These are phyloP conservation scores for Alternaria burnsii DNA, from an alignment of 2,329 filamentous ascomycete species.

Conservation along the genomic window DNA sequence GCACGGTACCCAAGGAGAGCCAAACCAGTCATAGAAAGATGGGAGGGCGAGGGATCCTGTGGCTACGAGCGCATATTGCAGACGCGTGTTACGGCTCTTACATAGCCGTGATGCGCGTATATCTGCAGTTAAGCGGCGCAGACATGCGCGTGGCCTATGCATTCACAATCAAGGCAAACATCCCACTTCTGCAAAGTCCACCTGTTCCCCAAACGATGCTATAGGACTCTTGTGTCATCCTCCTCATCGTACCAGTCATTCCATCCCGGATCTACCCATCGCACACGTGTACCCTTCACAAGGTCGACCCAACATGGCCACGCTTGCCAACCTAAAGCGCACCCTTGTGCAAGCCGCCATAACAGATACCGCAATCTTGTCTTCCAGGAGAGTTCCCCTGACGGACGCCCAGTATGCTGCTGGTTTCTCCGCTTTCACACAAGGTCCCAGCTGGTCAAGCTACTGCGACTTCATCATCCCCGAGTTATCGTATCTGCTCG, in stretches of 20 bases:
- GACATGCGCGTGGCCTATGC: not conserved
- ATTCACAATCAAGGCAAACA: not conserved
- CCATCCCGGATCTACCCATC: not conserved
- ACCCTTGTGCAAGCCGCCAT: not conserved
- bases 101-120: not conserved
- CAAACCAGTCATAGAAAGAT: not conserved
- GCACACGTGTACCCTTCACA: not conserved
- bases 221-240: not conserved
- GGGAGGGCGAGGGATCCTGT: not conserved
- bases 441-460: constrained; percentile 45
- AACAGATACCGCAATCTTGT: no score
- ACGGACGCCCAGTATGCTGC: not conserved
- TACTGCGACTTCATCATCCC: constrained; percentile 55
- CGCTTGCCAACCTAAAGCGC: not conserved
- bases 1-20: not conserved
- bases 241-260: not conserved
- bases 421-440: constrained; percentile 58
- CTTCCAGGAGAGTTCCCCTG: not conserved
- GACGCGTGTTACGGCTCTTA: not conserved
- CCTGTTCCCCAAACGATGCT: not conserved
- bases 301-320: not conserved
- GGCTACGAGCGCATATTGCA: not conserved
- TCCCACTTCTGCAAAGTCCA: not conserved
- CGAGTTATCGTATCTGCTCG: constrained; percentile 56
- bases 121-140: not conserved